These are phyloP conservation scores for Nicotiana obtusifolia DNA, from an alignment of 257 asterid species.

Conservation along the genomic window DNA sequence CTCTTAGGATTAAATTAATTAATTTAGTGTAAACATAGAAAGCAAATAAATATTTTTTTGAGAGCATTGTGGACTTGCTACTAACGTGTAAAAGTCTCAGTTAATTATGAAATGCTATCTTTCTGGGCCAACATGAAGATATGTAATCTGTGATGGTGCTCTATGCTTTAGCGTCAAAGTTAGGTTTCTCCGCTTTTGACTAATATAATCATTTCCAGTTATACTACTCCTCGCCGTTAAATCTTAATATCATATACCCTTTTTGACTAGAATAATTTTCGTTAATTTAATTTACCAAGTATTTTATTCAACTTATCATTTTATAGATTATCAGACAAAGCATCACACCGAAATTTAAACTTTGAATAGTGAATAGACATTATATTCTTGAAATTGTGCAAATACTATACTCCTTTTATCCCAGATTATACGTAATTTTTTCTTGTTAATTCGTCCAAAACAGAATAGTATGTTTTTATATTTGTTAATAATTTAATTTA, in stretches of 20 bases:
- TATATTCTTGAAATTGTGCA: too few relatives aligned
- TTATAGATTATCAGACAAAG: too few relatives aligned
- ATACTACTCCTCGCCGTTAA: not conserved
- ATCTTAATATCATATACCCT: not conserved
- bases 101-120: not conserved
- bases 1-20: too few relatives aligned
- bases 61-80: not conserved
- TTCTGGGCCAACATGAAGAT: slow-evolving; percentile 1
- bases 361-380: not conserved
- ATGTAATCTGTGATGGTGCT: not conserved
- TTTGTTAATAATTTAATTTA: too few relatives aligned
- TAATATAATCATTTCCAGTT: not conserved
- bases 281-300: not conserved
- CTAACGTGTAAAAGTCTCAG: not conserved
- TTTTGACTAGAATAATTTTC: too few relatives aligned
- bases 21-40: too few relatives aligned
- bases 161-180: not conserved
- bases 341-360: not conserved
- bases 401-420: too few relatives aligned
- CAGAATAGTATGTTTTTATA: too few relatives aligned
- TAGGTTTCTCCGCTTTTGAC: not conserved
- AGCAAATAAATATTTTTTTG: too few relatives aligned
- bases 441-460: too few relatives aligned
- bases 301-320: not conserved
- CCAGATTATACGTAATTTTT: too few relatives aligned